Evolutionary conservation across 768 basidiomycete genomes (phyloP), one percentile per base, ranked within the genome.

Genomic region (Boletus rex-veris): DNA sequence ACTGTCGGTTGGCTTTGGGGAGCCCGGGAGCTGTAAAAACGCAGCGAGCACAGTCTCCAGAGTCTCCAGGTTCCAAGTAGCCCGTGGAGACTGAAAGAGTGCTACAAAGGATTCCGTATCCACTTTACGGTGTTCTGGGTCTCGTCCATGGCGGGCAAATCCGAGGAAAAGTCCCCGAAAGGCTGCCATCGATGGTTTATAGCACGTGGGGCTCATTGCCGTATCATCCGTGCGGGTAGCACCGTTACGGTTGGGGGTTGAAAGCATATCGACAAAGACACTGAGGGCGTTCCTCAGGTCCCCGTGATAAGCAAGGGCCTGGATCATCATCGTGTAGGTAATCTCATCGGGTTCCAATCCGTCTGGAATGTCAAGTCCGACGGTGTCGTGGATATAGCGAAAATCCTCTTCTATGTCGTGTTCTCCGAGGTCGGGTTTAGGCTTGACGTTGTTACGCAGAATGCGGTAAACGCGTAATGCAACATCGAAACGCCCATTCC

Each of bases 111-210:
- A 40, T 43, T 37, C 56, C 40, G 51, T 31, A 5, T 40, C 49
- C 35, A 16, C 31, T 8, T 21, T 11, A n/a, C 26, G 26, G 19
- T 57, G 48, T 4, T 42, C 51, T 40, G 68, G 63, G 28, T 70
- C 58, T 37, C 49, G 53, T 24, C 80, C 88, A 59, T 88, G 83
- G 11, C 79, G 80, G 7, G 76, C 73, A 65, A 91, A 93, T 1
- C 88, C 90, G 16, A 87, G 76, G 63, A 94, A 92, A 38, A 94
- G 66, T 16, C 81, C 81, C 19, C 88, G 82, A 66, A 86, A 93
- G 31, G 82, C 74, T 19, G 78, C 69, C 44, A 81, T 64, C 2
- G 75, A 80, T 3, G 81, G 80, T 24, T 64, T 67, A 51, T 76
- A 79, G 8, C 63, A 62, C 11, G 52, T 54, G 2, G 71, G 69